phyloP scores from a whole-genome alignment of 305 asterid genomes.

The Fraxinus latifolia region DNA sequence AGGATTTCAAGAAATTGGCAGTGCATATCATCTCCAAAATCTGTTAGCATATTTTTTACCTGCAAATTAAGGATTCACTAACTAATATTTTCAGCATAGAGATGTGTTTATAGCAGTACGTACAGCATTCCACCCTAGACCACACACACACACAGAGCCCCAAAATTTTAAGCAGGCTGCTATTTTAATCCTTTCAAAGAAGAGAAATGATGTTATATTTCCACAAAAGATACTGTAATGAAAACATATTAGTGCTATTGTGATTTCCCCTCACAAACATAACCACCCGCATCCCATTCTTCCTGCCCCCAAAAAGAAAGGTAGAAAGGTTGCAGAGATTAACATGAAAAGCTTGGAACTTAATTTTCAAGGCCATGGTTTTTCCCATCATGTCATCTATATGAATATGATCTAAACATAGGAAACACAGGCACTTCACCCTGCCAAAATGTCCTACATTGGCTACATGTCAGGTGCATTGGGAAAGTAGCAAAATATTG shows the following conservation, averaged over 20 bases:
- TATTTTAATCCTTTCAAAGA: background rate
- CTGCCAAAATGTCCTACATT: background rate
- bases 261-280: background rate
- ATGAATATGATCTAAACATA: background rate
- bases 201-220: background rate
- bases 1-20: conserved; percentile 95
- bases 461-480: background rate
- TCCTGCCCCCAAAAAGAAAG: background rate
- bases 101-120: background rate
- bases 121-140: background rate
- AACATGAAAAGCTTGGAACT: background rate
- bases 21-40: conserved; percentile 93
- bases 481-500: background rate
- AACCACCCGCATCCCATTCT: background rate
- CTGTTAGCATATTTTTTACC: conserved; percentile 89
- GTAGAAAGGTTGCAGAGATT: background rate
- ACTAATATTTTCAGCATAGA: background rate
- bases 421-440: background rate
- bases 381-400: background rate
- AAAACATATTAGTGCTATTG: background rate
- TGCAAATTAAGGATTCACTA: conserved; percentile 35
- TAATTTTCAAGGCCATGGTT: background rate
- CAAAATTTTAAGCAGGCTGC: background rate
- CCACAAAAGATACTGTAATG: background rate
- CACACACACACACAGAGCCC: background rate